Conservation (phyloP, 441 rosid species). For the Adansonia gregorii region DNA sequence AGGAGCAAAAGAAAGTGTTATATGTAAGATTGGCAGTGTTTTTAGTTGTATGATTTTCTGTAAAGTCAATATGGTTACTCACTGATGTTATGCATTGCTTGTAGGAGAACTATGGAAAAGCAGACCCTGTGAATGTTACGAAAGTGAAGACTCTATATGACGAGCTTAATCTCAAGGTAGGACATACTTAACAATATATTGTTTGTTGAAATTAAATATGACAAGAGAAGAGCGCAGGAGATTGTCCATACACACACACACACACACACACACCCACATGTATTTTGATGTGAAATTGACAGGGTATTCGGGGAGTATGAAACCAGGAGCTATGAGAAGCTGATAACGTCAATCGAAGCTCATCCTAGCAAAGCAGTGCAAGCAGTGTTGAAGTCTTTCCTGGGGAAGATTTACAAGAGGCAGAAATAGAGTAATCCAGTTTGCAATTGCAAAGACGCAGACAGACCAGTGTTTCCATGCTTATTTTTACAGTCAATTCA, state of each 20-base stretch:
- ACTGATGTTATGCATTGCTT: neutral
- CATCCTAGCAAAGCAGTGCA: constrained; percentile 73
- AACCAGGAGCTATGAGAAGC: constrained; percentile 70
- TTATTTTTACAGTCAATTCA: no score
- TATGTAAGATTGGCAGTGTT: constrained; percentile 42
- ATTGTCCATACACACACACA: no score
- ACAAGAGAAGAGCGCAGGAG: no score
- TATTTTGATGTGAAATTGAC: neutral
- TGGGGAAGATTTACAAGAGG: constrained; percentile 90
- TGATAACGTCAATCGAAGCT: constrained; percentile 55
- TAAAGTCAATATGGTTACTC: neutral
- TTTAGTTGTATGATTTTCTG: neutral
- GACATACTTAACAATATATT: neutral
- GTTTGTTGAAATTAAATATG: constrained; percentile 25
- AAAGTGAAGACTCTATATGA: constrained; percentile 73
- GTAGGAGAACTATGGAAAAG: constrained; percentile 83
- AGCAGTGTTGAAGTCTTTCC: constrained; percentile 74
- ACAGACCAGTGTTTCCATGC: no score
- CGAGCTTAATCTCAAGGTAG: constrained; percentile 68
- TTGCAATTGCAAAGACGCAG: no score
- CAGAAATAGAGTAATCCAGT: constrained; percentile 47
- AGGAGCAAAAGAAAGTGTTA: constrained; percentile 70
- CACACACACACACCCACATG: no score
- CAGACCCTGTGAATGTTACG: constrained; percentile 54
- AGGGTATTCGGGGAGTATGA: constrained; percentile 66